Percentiles rank a stretch among this genome's conserved stretches.
Conservation (phyloP, 2,329 filamentous ascomycete species). For the Domatiomyces catenatus region DNA sequence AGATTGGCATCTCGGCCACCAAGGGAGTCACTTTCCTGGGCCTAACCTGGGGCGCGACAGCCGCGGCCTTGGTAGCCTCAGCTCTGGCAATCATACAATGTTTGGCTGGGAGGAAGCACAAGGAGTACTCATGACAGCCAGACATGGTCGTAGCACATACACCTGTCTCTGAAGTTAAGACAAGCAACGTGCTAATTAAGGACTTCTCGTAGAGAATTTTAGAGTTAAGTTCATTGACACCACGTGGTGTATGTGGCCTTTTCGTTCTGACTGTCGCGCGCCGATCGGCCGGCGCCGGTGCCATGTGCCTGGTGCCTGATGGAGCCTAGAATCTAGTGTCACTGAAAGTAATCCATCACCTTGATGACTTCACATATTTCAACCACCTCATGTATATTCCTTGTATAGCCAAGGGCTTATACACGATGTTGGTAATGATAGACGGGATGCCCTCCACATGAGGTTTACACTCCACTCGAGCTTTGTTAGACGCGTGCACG, state of each 20-base stretch:
- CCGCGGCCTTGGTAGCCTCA: conserved; percentile 24
- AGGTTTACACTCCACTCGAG: not conserved
- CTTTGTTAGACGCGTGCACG: not conserved
- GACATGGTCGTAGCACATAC: not conserved
- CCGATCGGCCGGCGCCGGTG: no score
- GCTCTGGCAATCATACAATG: conserved; percentile 20
- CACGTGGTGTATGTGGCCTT: no score
- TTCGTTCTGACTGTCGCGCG: no score
- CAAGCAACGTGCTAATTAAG: not conserved
- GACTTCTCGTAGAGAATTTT: not conserved
- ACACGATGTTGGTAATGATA: no score
- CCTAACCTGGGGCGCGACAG: conserved; percentile 45
- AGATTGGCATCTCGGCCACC: conserved; percentile 34
- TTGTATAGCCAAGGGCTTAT: no score
- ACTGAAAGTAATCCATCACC: no score
- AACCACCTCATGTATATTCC: no score
- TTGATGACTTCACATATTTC: no score
- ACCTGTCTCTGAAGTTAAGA: not conserved
- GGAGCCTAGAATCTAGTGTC: no score
- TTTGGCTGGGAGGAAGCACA: conserved; percentile 2
- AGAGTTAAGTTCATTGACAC: no score
- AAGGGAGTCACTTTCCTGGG: conserved; percentile 41
- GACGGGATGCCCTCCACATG: no score
- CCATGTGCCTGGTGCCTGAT: no score
- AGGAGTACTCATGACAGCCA: not conserved